A percentile compares a stretch with the other conserved stretches of the same genome.
These are phyloP conservation scores for Phytophthora europaea DNA, from an alignment of 352 stramenopile species.

Conservation along the genomic window DNA sequence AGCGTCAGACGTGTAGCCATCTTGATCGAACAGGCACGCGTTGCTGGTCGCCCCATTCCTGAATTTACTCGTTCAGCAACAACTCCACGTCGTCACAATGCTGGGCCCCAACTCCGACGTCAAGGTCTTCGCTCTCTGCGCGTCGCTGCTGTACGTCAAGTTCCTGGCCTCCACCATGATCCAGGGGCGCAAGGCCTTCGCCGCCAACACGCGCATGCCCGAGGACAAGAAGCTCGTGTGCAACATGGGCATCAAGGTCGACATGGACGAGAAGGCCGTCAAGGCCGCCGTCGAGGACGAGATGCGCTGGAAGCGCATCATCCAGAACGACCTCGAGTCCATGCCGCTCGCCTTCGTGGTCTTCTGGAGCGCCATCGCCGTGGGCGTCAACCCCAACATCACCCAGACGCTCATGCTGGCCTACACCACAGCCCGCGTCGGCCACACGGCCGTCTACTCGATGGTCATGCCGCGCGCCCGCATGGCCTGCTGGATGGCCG, in stretches of 20 bases:
- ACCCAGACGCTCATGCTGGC: conserved; percentile 43
- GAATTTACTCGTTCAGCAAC: conserved; percentile 11
- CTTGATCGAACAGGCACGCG: not conserved
- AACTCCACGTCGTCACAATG: conserved; percentile 13
- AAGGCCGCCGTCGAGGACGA: conserved; percentile 40
- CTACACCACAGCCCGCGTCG: conserved; percentile 53
- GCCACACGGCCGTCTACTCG: conserved; percentile 58
- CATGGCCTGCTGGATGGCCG: conserved; percentile 43
- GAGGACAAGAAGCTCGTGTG: conserved; percentile 54
- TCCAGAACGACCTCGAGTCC: conserved; percentile 70
- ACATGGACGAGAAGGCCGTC: conserved; percentile 42
- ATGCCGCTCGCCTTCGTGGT: conserved; percentile 63
- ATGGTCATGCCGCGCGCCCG: conserved; percentile 39
- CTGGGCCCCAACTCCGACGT: conserved; percentile 25
- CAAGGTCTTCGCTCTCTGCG: conserved; percentile 54
- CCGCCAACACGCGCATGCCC: conserved; percentile 49
- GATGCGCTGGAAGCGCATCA: conserved; percentile 67
- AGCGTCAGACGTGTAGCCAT: conserved; percentile 1
- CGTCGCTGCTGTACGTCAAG: conserved; percentile 67
- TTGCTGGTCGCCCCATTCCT: conserved; percentile 12
- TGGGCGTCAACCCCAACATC: conserved; percentile 42
- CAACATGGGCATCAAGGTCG: conserved; percentile 31
- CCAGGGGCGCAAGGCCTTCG: conserved; percentile 56
- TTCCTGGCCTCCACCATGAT: conserved; percentile 61
- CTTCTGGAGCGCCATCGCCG: conserved; percentile 50